These are phyloP conservation scores for Phytophthora constricta DNA, from an alignment of 352 stramenopile genomes.

Conservation along the genomic window DNA sequence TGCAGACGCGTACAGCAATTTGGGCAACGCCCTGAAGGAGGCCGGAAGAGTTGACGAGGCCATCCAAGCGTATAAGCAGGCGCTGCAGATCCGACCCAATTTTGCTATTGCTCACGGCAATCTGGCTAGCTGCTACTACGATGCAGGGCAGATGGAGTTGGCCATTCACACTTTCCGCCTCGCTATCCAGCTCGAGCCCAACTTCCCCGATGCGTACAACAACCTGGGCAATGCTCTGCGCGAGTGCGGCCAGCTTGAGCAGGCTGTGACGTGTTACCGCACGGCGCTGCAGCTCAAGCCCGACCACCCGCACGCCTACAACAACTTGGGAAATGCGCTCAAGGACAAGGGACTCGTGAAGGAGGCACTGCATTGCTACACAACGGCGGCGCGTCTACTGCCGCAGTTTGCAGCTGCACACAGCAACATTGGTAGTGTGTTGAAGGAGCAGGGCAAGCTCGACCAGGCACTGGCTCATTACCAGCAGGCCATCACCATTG, in stretches of 20 bases:
- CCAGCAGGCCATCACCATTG: constrained; percentile 93
- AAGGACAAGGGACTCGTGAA: constrained; percentile 93
- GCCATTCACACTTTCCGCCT: constrained; percentile 91
- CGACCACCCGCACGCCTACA: constrained; percentile 94
- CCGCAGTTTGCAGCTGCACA: constrained; percentile 93
- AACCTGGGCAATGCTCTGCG: constrained; percentile 93
- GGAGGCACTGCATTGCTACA: constrained; percentile 94
- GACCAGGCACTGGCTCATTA: constrained; percentile 95
- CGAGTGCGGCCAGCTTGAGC: constrained; percentile 83
- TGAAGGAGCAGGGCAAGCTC: constrained; percentile 95
- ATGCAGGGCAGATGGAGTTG: constrained; percentile 81
- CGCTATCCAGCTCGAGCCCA: constrained; percentile 92
- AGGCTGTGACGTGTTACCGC: constrained; percentile 88
- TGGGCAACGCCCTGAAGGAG: constrained; percentile 89
- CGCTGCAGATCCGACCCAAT: constrained; percentile 84
- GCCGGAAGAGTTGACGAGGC: constrained; percentile 70
- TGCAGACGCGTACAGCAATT: constrained; percentile 87
- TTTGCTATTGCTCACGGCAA: constrained; percentile 94
- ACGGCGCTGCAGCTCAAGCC: constrained; percentile 90
- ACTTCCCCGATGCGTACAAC: constrained; percentile 95
- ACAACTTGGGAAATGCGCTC: constrained; percentile 93
- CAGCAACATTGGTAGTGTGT: constrained; percentile 94
- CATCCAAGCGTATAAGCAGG: constrained; percentile 86
- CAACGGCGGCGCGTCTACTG: constrained; percentile 89
- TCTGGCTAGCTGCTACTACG: constrained; percentile 91